phyloP scores from a whole-genome alignment of 371 early-diverging fungal species.

The Batkoa obscura region DNA sequence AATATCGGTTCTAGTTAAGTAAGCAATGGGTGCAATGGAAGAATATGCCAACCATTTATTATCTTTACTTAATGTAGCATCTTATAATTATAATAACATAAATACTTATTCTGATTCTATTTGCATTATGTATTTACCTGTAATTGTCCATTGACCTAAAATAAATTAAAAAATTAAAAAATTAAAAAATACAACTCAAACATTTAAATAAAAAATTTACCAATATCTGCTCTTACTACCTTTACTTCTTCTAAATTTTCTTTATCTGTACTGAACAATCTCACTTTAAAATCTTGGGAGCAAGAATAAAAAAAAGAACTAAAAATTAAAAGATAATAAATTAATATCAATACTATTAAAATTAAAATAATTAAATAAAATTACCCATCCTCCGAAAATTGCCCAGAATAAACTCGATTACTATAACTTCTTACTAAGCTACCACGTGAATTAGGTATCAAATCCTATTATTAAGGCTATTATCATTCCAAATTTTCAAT shows the following conservation, averaged over 20 bases:
- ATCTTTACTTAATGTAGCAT: constrained; percentile 12
- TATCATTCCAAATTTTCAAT: not conserved
- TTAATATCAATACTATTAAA: not conserved
- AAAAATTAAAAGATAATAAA: too few species aligned
- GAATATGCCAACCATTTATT: constrained; percentile 29
- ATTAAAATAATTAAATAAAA: not conserved
- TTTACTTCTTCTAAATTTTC: constrained; percentile 4
- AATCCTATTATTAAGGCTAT: too few species aligned
- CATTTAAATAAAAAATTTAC: not conserved
- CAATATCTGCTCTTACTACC: constrained; percentile 3
- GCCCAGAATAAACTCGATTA: constrained; percentile 10
- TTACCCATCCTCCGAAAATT: constrained; percentile 11
- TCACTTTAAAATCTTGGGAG: constrained; percentile 10
- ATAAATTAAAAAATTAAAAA: not conserved
- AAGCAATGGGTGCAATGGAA: constrained; percentile 27
- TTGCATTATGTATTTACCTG: constrained; percentile 4
- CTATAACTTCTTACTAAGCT: not conserved
- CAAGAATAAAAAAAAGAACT: constrained; percentile 10
- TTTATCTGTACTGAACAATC: constrained; percentile 5
- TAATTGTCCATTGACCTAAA: constrained; percentile 11
- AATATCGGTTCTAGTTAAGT: constrained; percentile 21
- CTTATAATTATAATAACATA: not conserved
- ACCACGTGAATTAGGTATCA: constrained; percentile 8
- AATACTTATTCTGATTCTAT: too few species aligned
- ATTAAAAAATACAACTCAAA: not conserved